Base-by-base conservation (phyloP, 23 red algal genomes). In the Gracilaria domingensis region DNA sequence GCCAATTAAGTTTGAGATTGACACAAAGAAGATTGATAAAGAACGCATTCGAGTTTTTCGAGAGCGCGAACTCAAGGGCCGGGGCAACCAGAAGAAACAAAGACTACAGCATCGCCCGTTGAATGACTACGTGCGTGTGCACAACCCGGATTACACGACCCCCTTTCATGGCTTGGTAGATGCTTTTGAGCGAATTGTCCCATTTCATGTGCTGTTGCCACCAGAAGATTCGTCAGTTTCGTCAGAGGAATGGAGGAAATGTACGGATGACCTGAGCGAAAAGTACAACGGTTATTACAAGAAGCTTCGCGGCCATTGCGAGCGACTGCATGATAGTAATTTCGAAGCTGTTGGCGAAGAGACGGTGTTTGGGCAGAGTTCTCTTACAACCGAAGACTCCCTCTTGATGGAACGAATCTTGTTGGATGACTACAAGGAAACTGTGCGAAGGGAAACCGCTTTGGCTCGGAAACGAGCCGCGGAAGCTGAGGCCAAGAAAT, bases 161-260 rank as follows among this genome's bases (percentile, higher is more conserved):
- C 76, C 76, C 18, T 81, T 81, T 30, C 54, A 55, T 28, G 76
- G 76, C 17, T 59, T 81, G 28, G 49, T 58, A 26, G 76, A 81
- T 32, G 76, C 76, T 26, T 81, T 54, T 33, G 76, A 81, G 33
- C 76, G 76, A 81, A 58, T 81, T 20, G 49, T 81, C 26, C 76
- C 76, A 3, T 81, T 58, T 20, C 76, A 81, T 23, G 54, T 81
- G 47, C 76, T 81, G 6, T 20, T 81, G 5, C 49, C 76, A 6
- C 47, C 47, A 6, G 76, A 81, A 54, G 76, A 81, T 45, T 34
- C 76, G 16, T 54, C 47, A 34, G 76, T 58, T 20, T 54, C 47
- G 6, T 58, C 76, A 0, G 49, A 81, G 32, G 67, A 73, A 24
- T 81, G 76, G 76, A 45, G 20, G 32, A 59, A 81, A 35, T 20